phyloP scores from a whole-genome alignment of 1,139 yeast genomes.

The Eremothecium gossypii region DNA sequence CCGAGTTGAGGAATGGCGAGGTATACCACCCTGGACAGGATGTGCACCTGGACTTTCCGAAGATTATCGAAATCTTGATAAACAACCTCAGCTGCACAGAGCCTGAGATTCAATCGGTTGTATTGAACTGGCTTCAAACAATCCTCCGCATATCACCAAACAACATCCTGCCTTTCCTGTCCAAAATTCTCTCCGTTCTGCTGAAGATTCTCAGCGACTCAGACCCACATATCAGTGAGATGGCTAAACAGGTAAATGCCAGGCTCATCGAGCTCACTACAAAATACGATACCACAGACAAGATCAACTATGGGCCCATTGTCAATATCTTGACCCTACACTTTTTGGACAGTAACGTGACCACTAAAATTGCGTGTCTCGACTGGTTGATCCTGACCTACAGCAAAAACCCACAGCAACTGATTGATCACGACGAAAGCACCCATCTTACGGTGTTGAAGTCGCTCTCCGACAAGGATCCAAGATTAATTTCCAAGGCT shows the following conservation, averaged over 20 bases:
- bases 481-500: conserved; percentile 57
- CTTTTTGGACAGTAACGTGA: conserved; percentile 62
- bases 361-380: conserved; percentile 73
- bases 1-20: conserved; percentile 37
- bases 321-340: conserved; percentile 54
- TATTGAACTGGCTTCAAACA: conserved; percentile 74
- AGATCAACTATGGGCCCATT: conserved; percentile 47
- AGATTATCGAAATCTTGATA: conserved; percentile 69
- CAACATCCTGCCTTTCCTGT: conserved; percentile 59
- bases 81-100: conserved; percentile 68
- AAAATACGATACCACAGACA: conserved; percentile 29
- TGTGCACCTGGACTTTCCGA: conserved; percentile 69
- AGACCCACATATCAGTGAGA: conserved; percentile 37
- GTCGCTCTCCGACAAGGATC: conserved; percentile 79
- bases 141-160: conserved; percentile 67
- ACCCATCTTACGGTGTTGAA: conserved; percentile 72
- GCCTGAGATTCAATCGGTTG: conserved; percentile 71
- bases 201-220: conserved; percentile 47
- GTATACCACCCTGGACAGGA: conserved; percentile 79
- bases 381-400: conserved; percentile 89
- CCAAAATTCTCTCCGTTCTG: conserved; percentile 48
- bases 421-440: conserved; percentile 50
- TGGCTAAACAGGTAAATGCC: conserved; percentile 46
- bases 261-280: conserved; percentile 40
- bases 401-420: conserved; percentile 56